Evolutionary conservation across 768 basidiomycete genomes (phyloP).

Genomic region (Leccinum barrowsii): DNA sequence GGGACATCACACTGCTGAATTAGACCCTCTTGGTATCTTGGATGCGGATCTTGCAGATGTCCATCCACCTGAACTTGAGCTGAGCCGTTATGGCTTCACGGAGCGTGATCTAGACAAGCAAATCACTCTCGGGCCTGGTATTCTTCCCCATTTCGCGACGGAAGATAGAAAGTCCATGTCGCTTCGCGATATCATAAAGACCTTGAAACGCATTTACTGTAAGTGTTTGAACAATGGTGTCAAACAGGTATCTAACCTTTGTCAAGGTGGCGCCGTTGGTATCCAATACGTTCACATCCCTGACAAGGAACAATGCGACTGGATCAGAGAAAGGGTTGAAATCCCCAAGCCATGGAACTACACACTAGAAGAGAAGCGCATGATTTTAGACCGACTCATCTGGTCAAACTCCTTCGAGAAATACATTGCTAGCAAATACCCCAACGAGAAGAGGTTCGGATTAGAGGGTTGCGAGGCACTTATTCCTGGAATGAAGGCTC

Average conservation of each 20-base stretch:
- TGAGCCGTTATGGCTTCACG: slow-evolving; percentile 93
- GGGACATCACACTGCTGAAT: slow-evolving; percentile 92
- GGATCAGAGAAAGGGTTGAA: slow-evolving; percentile 96
- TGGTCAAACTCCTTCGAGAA: slow-evolving; percentile 99
- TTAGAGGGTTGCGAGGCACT: slow-evolving; percentile 97
- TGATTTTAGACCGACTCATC: slow-evolving; percentile 98
- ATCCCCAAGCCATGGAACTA: slow-evolving; percentile 97
- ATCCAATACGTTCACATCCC: slow-evolving; percentile 95
- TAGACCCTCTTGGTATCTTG: slow-evolving; percentile 93
- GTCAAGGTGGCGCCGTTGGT: slow-evolving; percentile 76
- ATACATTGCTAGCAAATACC: slow-evolving; percentile 97
- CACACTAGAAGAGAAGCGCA: slow-evolving; percentile 95
- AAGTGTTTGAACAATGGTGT: slow-evolving; percentile 29
- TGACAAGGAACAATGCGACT: slow-evolving; percentile 98
- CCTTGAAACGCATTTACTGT: slow-evolving; percentile 94
- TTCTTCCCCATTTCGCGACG: slow-evolving; percentile 90
- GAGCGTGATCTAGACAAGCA: slow-evolving; percentile 94
- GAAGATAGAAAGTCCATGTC: slow-evolving; percentile 86
- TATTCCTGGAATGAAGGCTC: slow-evolving; percentile 98
- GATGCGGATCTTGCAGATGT: slow-evolving; percentile 80
- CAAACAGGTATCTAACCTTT: slow-evolving; percentile 4
- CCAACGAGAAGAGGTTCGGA: slow-evolving; percentile 99
- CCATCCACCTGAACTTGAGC: slow-evolving; percentile 84
- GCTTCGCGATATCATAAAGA: slow-evolving; percentile 85
- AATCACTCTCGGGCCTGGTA: slow-evolving; percentile 92